Evolutionary conservation across 2,329 filamentous ascomycete species (phyloP).

Genomic region (Cryphonectria carpinicola): DNA sequence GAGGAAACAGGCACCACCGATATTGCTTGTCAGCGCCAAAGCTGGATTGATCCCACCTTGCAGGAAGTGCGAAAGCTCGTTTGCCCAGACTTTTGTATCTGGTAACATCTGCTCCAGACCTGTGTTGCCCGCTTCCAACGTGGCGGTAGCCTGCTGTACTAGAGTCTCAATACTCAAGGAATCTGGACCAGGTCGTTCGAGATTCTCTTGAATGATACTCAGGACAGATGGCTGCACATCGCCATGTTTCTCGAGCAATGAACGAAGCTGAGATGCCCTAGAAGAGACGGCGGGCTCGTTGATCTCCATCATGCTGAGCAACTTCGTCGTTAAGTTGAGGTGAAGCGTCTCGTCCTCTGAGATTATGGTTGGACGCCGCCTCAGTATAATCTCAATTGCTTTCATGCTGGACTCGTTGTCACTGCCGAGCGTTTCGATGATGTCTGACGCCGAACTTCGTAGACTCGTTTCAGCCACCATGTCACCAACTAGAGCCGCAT

Average conservation of each 20-base stretch:
- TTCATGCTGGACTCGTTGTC: slow-evolving; percentile 41
- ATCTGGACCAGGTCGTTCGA: slow-evolving; percentile 52
- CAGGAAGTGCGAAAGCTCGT: slow-evolving; percentile 62
- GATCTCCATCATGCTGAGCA: slow-evolving; percentile 59
- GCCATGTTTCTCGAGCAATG: slow-evolving; percentile 49
- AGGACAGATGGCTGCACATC: slow-evolving; percentile 50
- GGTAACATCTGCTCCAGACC: slow-evolving; percentile 62
- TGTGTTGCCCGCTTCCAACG: slow-evolving; percentile 42
- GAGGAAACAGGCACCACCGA: slow-evolving; percentile 73
- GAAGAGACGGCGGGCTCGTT: slow-evolving; percentile 44
- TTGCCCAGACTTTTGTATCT: slow-evolving; percentile 65
- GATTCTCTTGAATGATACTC: slow-evolving; percentile 58
- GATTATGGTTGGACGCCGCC: slow-evolving; percentile 49
- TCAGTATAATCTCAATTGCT: slow-evolving; percentile 53
- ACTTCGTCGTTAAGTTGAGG: slow-evolving; percentile 54
- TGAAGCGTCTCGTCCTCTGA: slow-evolving; percentile 50
- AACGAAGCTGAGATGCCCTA: slow-evolving; percentile 48
- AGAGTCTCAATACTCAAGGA: slow-evolving; percentile 60
- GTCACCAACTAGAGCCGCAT: slow-evolving; percentile 50
- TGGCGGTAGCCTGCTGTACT: slow-evolving; percentile 50
- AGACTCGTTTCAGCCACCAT: slow-evolving; percentile 43
- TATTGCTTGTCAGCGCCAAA: slow-evolving; percentile 72
- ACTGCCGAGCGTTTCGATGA: slow-evolving; percentile 35
- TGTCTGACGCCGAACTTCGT: slow-evolving; percentile 36
- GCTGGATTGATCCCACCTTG: slow-evolving; percentile 59